Evolutionary conservation across 208 protist species (phyloP).

Genomic region (Wallacemonas sp.): DNA sequence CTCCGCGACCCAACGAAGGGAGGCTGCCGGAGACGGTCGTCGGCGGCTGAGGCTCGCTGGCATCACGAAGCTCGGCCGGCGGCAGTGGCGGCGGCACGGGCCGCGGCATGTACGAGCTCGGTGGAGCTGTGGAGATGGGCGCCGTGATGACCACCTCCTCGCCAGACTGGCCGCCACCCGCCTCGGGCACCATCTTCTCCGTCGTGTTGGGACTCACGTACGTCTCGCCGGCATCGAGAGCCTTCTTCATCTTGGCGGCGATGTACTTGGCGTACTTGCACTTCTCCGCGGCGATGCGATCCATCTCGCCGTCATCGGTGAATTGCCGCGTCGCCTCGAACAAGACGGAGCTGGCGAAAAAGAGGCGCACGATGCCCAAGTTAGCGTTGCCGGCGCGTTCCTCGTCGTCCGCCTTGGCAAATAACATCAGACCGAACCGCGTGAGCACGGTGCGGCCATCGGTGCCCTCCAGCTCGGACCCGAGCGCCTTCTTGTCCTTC

Average conservation of each 20-base stretch:
- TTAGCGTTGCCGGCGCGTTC: conserved; percentile 53
- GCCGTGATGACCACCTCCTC: conserved; percentile 6
- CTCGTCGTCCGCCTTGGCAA: conserved; percentile 74
- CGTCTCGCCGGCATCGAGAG: conserved; percentile 41
- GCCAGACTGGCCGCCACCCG: not conserved
- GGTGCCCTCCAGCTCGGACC: conserved; percentile 25
- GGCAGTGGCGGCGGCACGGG: conserved; percentile 4
- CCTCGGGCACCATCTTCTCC: conserved; percentile 20
- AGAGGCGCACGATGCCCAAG: conserved; percentile 60
- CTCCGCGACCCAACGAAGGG: not conserved
- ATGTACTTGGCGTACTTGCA: conserved; percentile 84
- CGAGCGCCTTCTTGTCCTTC: conserved; percentile 43
- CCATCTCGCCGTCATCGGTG: conserved; percentile 57
- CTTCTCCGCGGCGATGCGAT: conserved; percentile 66
- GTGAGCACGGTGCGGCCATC: conserved; percentile 72
- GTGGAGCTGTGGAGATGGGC: conserved; percentile 19
- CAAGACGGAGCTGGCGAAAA: conserved; percentile 68
- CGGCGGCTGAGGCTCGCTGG: not conserved
- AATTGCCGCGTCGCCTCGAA: conserved; percentile 86
- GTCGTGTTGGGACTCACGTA: conserved; percentile 60
- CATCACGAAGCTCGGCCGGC: conserved; percentile 1
- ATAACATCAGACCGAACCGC: conserved; percentile 66
- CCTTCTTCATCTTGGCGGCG: conserved; percentile 73
- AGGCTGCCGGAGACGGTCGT: not conserved
- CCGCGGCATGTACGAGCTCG: conserved; percentile 23